Evolutionary conservation across 2,329 filamentous ascomycete genomes (phyloP), one percentile per base, ranked within the genome.

Genomic region (Colletotrichum lindemuthianum): DNA sequence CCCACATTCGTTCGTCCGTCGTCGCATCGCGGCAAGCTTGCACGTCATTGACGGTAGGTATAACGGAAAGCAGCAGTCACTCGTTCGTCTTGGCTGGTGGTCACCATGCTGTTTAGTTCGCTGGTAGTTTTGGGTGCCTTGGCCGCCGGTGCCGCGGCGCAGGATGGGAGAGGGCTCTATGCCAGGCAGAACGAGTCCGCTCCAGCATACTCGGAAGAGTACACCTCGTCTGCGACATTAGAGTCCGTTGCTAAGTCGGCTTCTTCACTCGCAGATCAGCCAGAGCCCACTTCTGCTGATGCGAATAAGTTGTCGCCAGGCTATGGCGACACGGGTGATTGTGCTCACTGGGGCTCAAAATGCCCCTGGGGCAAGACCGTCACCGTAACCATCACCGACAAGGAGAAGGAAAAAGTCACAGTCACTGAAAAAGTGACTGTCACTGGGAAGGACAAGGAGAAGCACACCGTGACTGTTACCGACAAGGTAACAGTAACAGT

Each of bases 351-450:
- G 63, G 52, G 51, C 3, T 61, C 63, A 4, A 65, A 65, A 41
- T 65, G 63, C 16, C 63, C 63, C 8, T 65, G 63, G 63, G 63
- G 58, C 0, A 36, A 63, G 4, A 44, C 15, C 8, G 43, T 45
- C 7, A 63, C 63, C 2, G 45, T 65, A 12, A 65, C 63, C 8
- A 39, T 61, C 11, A 65, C 61, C n/a, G 58, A 56, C 8, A 65
- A 60, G 33, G 34, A 15, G 33, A 55, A 44, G 10, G 15, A 57
- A 13, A 45, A 45, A 2, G 15, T 33, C 5, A 71, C 69, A 13
- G 52, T 71, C 15, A 72, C 72, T 8, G 58, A 68, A 40, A 71
- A 11, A 4, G 43, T 32, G 7, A 45, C 43, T 15, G 15, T 45
- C 43, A 45, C 43, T 11, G 43, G 24, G 43, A 43, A 55, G 13